phyloP scores from a whole-genome alignment of 495 filamentous ascomycete genomes.

The Podospora pseudopauciseta region DNA sequence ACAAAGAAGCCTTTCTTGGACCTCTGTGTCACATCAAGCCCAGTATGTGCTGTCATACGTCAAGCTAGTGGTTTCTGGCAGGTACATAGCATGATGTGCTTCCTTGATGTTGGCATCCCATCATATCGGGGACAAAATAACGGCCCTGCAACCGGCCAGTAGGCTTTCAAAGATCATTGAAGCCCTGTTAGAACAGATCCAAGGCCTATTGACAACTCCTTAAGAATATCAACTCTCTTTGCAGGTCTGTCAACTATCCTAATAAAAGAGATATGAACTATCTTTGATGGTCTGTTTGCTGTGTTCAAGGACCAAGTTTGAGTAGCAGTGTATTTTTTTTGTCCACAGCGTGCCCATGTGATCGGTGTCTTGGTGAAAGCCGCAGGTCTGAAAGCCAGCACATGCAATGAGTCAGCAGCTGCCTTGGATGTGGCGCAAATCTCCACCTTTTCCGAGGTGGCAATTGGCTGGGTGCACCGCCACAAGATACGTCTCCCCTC shows the following conservation, averaged over 20 bases:
- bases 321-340: too few species aligned
- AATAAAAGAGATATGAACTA: too few species aligned
- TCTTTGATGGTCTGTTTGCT: too few species aligned
- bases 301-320: not conserved
- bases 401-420: slow-evolving; percentile 5
- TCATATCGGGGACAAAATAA: not conserved
- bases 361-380: not conserved
- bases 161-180: too few species aligned
- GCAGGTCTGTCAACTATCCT: too few species aligned
- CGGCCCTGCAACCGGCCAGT: too few species aligned
- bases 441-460: not conserved
- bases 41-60: not conserved
- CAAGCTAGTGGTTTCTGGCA: not conserved
- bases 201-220: too few species aligned
- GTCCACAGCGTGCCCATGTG: too few species aligned
- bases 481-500: not conserved
- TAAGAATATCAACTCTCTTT: too few species aligned
- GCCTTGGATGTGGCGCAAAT: not conserved
- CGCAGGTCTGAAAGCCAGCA: not conserved
- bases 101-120: not conserved
- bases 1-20: not conserved
- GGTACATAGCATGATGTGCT: not conserved
- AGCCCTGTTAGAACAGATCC: too few species aligned
- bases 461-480: slow-evolving; percentile 1
- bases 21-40: not conserved